Evolutionary conservation across 2,329 filamentous ascomycete genomes (phyloP).

Genomic region (Colletotrichum liriopes): DNA sequence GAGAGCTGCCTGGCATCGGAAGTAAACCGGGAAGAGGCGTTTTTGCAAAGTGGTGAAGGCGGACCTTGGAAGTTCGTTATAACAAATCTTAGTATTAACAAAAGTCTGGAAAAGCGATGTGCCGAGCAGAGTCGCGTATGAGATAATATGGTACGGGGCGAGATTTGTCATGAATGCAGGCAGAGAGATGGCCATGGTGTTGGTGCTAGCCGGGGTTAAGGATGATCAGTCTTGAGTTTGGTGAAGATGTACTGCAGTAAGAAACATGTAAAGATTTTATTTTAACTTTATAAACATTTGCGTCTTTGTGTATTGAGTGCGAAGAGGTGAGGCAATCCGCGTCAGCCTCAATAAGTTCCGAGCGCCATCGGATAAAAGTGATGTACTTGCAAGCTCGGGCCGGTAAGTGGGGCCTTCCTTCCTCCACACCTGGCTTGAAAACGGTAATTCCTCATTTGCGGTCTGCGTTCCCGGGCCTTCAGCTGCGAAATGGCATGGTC

Average conservation of each 20-base stretch:
- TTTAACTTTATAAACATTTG: neutral
- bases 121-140: conserved; percentile 58
- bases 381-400: neutral
- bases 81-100: conserved; percentile 55
- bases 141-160: conserved; percentile 55
- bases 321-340: neutral
- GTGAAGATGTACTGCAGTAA: neutral
- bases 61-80: conserved; percentile 51
- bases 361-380: conserved; percentile 19
- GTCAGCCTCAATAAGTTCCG: conserved; percentile 19
- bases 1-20: conserved; percentile 54
- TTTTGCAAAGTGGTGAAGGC: conserved; percentile 59
- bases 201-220: too few relatives aligned
- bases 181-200: neutral
- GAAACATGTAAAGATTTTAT: neutral
- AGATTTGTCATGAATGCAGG: conserved; percentile 34
- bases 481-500: neutral
- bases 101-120: conserved; percentile 59
- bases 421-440: too few relatives aligned
- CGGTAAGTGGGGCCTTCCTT: neutral
- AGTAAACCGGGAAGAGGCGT: conserved; percentile 59
- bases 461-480: neutral
- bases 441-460: too few relatives aligned
- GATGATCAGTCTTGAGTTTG: too few relatives aligned
- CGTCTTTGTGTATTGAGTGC: neutral